Base-by-base conservation (phyloP, 176 grass and related monocot species). In the Aegilops umbellulata region DNA sequence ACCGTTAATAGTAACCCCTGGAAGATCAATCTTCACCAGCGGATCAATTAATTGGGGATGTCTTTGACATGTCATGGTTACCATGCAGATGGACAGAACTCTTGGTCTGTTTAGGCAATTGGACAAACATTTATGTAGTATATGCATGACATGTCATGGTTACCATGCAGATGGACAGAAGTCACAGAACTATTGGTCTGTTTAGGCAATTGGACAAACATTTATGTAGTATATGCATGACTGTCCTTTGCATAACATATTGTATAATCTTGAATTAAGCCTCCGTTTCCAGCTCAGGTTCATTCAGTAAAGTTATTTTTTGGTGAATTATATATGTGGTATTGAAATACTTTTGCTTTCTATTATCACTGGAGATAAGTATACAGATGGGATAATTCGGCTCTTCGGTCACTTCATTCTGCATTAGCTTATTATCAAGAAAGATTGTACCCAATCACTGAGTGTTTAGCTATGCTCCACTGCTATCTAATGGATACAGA, bases 181-280 rank as follows among this genome's bases (percentile, higher is more conserved):
- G 19, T 63, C 53, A 32, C 31, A 32, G 31, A 32, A 32, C 31
- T 29, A 29, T 80, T 80, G 31, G 15, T 20, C 65, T 79, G 60
- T 26, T 53, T 29, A 76, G 14, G 38, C 49, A 67, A 62, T 76
- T 82, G 8, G n/a, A 4, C 51, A 27, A 60, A 39, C 38, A 36
- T 62, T 77, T 49, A 32, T 35, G 14, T 60, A 19, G 35, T 74
- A 74, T 79, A 39, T 71, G 51, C 51, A 62, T 72, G 7, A 11
- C 27, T 77, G 27, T 76, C 27, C 12, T 69, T 82, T 16, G 69
- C 29, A 77, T 39, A 47, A 9, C 19, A 82, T 23, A 44, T 36
- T 63, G 35, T 62, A 87, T 65, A 27, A 46, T 36, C 29, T 87
- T 44, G 35, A 72, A 14, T 86, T 75, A 74, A 81, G 60, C 41